Evolutionary conservation across 805 yeast genomes (phyloP), one percentile per base, ranked within the genome.

Genomic region (Zygoascus biomembranicola): DNA sequence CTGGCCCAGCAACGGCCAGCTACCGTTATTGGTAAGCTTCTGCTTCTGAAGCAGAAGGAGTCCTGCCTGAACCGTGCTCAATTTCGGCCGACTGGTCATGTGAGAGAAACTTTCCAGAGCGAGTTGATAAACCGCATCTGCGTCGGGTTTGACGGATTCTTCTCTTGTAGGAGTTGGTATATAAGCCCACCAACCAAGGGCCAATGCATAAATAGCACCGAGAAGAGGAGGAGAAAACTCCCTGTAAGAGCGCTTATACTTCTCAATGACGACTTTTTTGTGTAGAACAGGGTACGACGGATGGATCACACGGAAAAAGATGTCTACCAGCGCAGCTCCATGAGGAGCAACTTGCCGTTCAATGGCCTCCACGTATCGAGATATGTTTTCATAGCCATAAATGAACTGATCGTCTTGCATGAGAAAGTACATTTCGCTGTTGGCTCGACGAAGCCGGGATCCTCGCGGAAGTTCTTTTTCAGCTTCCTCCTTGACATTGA

Each of bases 271-370:
- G 19, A 61, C 63, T 32, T 57, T 61, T 43, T 60, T 59, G 51
- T 63, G 63, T 19, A 63, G 50, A 39, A 63, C 57, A 9, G 66
- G 66, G 26, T 59, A 51, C 9, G 39, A 35, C 13, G 39, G 39
- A 64, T 90, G 97, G 42, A 90, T 81, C 18, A 87, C 79, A 59
- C 89, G 78, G 69, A 89, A 89, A 63, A 87, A 89, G 16, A 87
- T 74, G 59, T 87, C 88, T 19, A 69, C 63, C 9, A 69, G 63
- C 2, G 84, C 80, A 58, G 84, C 86, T 1, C 97, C 97, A 68
- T 88, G 89, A 0, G 97, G 97, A n/a, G 90, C 84, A 20, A 90
- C 86, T 51, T 86, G 76, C 59, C 80, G 76, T 66, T 90, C 97
- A 11, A 90, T 87, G 32, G 82, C 77, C 63, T 90, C 96, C 9